Percentiles rank a stretch among this genome's conserved stretches.
Conservation (phyloP, 345 rosid genomes). For the Ceriops tagal region DNA sequence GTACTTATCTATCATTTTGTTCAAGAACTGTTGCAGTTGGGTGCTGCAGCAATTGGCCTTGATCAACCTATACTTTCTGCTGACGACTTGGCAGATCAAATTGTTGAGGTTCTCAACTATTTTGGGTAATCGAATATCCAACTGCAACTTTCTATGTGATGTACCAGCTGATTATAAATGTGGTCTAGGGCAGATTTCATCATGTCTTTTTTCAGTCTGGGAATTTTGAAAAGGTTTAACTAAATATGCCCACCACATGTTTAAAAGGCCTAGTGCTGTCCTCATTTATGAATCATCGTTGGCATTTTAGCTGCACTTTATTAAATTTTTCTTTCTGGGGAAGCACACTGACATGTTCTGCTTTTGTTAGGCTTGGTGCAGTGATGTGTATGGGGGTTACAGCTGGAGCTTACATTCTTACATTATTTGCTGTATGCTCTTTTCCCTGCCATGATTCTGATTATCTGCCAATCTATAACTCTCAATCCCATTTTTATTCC, state of each 20-base stretch:
- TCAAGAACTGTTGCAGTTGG: slow-evolving; percentile 86
- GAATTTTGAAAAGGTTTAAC: too few relatives aligned
- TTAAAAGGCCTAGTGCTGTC: too few relatives aligned
- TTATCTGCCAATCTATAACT: not conserved
- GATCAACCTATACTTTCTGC: slow-evolving; percentile 66
- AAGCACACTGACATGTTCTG: not conserved
- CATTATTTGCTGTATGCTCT: slow-evolving; percentile 79
- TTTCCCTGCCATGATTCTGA: slow-evolving; percentile 5
- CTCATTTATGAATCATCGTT: too few relatives aligned
- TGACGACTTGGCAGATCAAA: slow-evolving; percentile 95
- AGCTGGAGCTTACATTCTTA: slow-evolving; percentile 93
- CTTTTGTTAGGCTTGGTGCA: slow-evolving; percentile 63
- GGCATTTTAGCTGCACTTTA: too few relatives aligned
- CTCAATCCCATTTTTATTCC: not conserved
- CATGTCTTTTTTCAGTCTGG: too few relatives aligned
- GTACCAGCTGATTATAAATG: too few relatives aligned
- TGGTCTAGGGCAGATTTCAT: too few relatives aligned
- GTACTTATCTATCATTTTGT: too few relatives aligned
- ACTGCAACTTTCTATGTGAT: too few relatives aligned
- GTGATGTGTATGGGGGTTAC: slow-evolving; percentile 99
- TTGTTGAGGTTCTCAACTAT: slow-evolving; percentile 82
- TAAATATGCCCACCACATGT: too few relatives aligned
- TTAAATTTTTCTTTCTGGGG: too few relatives aligned
- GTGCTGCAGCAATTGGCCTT: slow-evolving; percentile 58
- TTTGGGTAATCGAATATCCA: slow-evolving; percentile 56